phyloP scores from a whole-genome alignment of 345 rosid species.

The Euphorbia tirucalli region DNA sequence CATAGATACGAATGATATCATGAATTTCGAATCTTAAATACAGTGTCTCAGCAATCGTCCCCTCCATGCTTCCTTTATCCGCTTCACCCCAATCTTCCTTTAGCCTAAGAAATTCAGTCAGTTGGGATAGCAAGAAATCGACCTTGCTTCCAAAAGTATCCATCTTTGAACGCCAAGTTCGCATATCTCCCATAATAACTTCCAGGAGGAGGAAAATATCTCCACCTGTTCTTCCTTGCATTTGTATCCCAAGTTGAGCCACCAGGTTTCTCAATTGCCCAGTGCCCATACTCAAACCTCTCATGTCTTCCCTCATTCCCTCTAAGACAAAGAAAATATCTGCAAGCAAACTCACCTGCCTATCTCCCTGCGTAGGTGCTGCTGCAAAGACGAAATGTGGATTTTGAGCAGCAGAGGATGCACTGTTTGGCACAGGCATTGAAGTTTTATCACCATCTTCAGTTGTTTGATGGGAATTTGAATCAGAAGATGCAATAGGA shows the following conservation, averaged over 20 bases:
- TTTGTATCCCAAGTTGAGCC: background rate
- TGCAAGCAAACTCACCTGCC: background rate
- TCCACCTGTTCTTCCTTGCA: background rate
- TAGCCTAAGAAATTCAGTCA: background rate
- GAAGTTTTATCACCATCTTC: background rate
- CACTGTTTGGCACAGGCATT: background rate
- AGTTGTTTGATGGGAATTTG: background rate
- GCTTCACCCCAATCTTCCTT: background rate
- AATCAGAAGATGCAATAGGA: background rate
- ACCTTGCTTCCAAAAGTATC: background rate
- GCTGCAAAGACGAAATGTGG: background rate
- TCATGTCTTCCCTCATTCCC: slow-evolving; percentile 8
- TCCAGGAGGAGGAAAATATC: slow-evolving; percentile 6
- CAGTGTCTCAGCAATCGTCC: slow-evolving; percentile 7
- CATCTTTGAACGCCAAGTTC: slow-evolving; percentile 10
- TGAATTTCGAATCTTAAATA: background rate
- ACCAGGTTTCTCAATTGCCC: background rate
- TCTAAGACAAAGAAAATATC: background rate
- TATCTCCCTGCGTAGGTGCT: background rate
- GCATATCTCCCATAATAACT: slow-evolving; percentile 6
- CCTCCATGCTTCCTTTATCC: background rate
- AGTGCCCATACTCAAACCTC: background rate
- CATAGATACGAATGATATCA: background rate
- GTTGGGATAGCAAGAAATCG: background rate
- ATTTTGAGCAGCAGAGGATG: slow-evolving; percentile 2